A percentile compares a stretch with the other conserved stretches of the same genome.
Conservation (phyloP, 345 rosid genomes). For the Boechera retrofracta region DNA sequence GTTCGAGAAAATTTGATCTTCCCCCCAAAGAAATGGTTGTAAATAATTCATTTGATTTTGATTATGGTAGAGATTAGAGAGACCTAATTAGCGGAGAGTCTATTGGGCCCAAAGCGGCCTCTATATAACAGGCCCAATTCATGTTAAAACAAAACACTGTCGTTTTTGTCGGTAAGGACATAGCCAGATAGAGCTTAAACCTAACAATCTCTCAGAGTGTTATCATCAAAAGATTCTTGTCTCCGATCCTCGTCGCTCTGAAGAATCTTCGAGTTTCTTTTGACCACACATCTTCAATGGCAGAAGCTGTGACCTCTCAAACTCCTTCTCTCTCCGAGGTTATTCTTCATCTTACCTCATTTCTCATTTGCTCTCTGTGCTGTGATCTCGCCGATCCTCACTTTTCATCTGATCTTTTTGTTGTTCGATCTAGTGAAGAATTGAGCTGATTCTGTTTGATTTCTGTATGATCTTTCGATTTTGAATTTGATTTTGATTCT, state of each 20-base stretch:
- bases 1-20: no score
- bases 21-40: no score
- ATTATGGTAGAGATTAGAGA: no score
- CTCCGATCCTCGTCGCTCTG: conserved; percentile 43
- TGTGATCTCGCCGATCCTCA: conserved; percentile 18
- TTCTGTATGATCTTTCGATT: not conserved
- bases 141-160: not conserved
- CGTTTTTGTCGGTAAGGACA: conserved; percentile 30
- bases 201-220: conserved; percentile 29
- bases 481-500: not conserved
- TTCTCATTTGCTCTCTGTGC: not conserved
- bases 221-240: conserved; percentile 29
- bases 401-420: conserved; percentile 10
- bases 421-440: conserved; percentile 20
- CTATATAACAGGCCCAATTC: not conserved
- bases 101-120: conserved; percentile 10
- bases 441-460: conserved; percentile 15
- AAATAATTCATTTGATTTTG: no score
- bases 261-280: conserved; percentile 31
- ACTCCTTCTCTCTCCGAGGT: conserved; percentile 74
- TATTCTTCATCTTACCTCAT: conserved; percentile 31
- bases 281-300: conserved; percentile 58
- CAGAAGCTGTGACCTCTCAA: conserved; percentile 56
- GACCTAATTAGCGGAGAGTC: not conserved
- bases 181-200: conserved; percentile 35